Evolutionary conservation across 2,329 filamentous ascomycete species (phyloP), one percentile per base, ranked within the genome.

Genomic region (Alternaria brassicicola): DNA sequence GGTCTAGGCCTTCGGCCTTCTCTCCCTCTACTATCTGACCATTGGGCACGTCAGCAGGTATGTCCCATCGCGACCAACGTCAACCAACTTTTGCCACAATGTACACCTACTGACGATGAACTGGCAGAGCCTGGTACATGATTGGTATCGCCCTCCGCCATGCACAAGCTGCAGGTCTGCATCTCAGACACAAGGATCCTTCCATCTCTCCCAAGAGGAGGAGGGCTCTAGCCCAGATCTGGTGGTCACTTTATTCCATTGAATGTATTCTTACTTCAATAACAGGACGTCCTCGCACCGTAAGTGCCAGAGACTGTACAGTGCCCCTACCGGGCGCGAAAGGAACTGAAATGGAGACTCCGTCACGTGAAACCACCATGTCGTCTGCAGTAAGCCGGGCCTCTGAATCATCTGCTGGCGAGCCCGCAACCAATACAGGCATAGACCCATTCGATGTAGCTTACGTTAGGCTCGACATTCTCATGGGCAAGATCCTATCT

Each of bases 1-100:
- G 4, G 7, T 57, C 2, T 65, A 75, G 55, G 68, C 78, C 9
- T 59, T 67, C 9, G 74, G 72, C 10, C 63, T 79, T 21, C 68
- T 74, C n/a, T 68, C 70, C 3, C 69, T 79, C 33, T 79, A 78
- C 54, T 75, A 76, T 35, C 54, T 78, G 52, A 63, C 69, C 7
- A 77, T 68, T 21, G 72, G 76, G 35, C 77, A 78, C 36, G 70
- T 77, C 15, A 78, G 72, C 60, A 73, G 75, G 77, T 78, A 69
- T 53, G 66, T 60, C n/a, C 7, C 15, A 25, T n/a, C 26, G 25
- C 4, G 13, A 31, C 15, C 9, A 31, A 43, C 30, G 23, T n/a
- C 15, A 30, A n/a, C 17, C 23, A 43, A 12, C 7, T 28, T 15
- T n/a, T n/a, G n/a, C 35, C 36, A 59, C 3, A 62, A 62, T 17